A percentile compares a stretch with the other conserved stretches of the same genome.
These are phyloP conservation scores for Ophiorrhiza pumila DNA, from an alignment of 257 asterid genomes.

Conservation along the genomic window DNA sequence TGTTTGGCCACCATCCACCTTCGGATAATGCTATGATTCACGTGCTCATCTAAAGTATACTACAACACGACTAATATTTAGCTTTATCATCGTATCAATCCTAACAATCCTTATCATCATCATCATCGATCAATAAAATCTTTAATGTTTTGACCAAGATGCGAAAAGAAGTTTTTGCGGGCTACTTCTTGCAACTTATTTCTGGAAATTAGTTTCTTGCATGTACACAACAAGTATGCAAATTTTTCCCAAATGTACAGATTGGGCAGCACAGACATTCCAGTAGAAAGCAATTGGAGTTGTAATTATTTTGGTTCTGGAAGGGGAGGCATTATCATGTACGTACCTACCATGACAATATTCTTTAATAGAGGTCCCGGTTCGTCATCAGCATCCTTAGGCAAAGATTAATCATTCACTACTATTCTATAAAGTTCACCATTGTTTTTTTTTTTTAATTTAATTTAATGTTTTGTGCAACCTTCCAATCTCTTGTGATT, in stretches of 20 bases:
- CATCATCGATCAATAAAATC: background rate
- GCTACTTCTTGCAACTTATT: background rate
- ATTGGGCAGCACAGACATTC: constrained; percentile 19
- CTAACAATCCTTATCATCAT: too few relatives aligned
- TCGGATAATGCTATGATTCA: background rate
- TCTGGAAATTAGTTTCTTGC: too few relatives aligned
- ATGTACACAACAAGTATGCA: too few relatives aligned
- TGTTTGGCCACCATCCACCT: background rate
- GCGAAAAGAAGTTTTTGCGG: background rate
- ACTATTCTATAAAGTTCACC: constrained; percentile 12
- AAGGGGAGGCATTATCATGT: constrained; percentile 38
- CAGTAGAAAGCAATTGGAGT: constrained; percentile 26
- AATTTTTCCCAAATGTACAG: too few relatives aligned
- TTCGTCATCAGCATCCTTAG: background rate
- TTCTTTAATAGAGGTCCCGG: constrained; percentile 9
- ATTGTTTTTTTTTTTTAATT: background rate
- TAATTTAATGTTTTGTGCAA: background rate
- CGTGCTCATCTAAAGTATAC: background rate
- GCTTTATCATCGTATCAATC: too few relatives aligned
- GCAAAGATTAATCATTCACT: constrained; percentile 6
- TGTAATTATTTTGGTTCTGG: constrained; percentile 45
- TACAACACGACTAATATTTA: too few relatives aligned
- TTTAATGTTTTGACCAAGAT: background rate
- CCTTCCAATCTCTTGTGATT: too few relatives aligned
- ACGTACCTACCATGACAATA: constrained; percentile 22